Conservation (phyloP, 352 stramenopile species). For the Phytophthora boehmeriae region DNA sequence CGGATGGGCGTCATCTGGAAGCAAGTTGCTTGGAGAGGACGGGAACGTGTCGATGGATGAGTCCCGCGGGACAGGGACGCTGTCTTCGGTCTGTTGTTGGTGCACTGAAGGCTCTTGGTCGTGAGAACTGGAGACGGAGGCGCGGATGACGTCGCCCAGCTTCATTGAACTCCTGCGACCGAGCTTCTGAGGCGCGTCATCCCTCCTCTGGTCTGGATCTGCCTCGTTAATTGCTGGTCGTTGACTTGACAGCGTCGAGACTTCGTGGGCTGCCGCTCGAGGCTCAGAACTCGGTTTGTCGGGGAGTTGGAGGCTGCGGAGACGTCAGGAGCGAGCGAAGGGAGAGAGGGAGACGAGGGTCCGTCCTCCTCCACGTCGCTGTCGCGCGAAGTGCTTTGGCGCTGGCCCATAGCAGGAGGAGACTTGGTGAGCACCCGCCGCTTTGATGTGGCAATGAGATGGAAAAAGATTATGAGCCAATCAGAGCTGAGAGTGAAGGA, state of each 20-base stretch:
- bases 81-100: slow-evolving; percentile 20
- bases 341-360: background rate
- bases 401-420: slow-evolving; percentile 37
- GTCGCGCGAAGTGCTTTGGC: slow-evolving; percentile 28
- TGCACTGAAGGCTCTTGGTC: slow-evolving; percentile 26
- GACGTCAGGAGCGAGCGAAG: background rate
- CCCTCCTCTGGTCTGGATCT: slow-evolving; percentile 4
- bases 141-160: slow-evolving; percentile 26
- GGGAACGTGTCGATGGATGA: slow-evolving; percentile 24
- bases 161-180: slow-evolving; percentile 6
- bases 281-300: background rate
- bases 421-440: too few relatives aligned
- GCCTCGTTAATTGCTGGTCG: slow-evolving; percentile 8
- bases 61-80: slow-evolving; percentile 1
- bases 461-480: background rate
- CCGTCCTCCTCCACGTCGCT: slow-evolving; percentile 26
- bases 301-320: background rate
- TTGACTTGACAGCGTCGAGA: slow-evolving; percentile 5
- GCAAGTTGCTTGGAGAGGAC: slow-evolving; percentile 20
- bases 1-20: slow-evolving; percentile 23
- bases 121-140: slow-evolving; percentile 3
- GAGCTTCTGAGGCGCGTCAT: background rate
- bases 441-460: background rate
- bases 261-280: background rate
- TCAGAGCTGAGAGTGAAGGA: background rate